A percentile compares a stretch with the other conserved stretches of the same genome.
These are phyloP conservation scores for Blastocystis sp. DNA, from an alignment of 352 stramenopile species.

Conservation along the genomic window DNA sequence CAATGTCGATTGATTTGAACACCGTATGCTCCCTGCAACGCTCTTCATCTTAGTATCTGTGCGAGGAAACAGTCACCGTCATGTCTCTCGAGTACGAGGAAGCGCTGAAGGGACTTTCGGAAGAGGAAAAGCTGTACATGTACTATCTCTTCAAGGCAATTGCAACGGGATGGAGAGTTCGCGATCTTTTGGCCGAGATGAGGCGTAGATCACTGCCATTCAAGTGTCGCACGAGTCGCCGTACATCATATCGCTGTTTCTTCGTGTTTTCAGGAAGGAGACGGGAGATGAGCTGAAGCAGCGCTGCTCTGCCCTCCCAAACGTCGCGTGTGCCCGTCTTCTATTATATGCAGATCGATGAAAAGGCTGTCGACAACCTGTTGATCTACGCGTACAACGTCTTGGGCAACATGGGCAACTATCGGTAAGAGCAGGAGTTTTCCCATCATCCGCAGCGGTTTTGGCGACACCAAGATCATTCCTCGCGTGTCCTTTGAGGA, in stretches of 20 bases:
- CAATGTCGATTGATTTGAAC: conserved; percentile 36
- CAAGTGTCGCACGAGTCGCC: conserved; percentile 71
- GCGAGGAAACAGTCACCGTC: conserved; percentile 39
- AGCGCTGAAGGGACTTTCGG: conserved; percentile 49
- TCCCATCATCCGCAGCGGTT: conserved; percentile 3
- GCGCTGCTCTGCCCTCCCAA: not conserved
- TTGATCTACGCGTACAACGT: conserved; percentile 73
- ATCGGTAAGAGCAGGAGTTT: too few relatives aligned
- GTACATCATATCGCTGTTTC: conserved; percentile 72
- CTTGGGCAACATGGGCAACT: conserved; percentile 74
- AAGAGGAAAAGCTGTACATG: conserved; percentile 72
- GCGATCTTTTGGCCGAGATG: not conserved
- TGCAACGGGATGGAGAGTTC: conserved; percentile 51
- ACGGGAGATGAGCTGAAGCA: conserved; percentile 39
- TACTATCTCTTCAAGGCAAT: conserved; percentile 72
- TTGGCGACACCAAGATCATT: conserved; percentile 74
- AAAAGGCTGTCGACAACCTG: conserved; percentile 62
- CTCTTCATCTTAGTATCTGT: conserved; percentile 65
- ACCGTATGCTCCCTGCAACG: not conserved
- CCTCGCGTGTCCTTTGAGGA: conserved; percentile 9
- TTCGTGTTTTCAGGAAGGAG: conserved; percentile 67
- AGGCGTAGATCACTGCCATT: conserved; percentile 70
- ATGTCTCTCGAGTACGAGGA: conserved; percentile 53
- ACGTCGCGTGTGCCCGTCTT: conserved; percentile 3
- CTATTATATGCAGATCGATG: conserved; percentile 40